Percentiles rank a stretch among this genome's conserved stretches.
Conservation (phyloP, 345 rosid species). For the Tarenaya hassleriana region DNA sequence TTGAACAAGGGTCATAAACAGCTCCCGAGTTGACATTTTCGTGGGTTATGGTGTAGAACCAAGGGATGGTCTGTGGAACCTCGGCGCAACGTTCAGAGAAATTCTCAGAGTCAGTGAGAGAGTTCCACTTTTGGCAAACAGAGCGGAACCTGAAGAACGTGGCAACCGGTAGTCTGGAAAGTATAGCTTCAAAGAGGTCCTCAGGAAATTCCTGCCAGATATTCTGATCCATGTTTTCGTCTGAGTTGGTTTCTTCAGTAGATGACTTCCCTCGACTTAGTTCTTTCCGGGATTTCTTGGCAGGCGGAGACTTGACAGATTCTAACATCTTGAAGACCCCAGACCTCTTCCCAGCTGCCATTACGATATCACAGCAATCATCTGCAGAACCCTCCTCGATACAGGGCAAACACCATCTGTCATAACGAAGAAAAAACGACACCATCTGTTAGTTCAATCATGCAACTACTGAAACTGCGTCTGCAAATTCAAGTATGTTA, state of each 20-base stretch:
- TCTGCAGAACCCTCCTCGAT: conserved; percentile 53
- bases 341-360: conserved; percentile 73
- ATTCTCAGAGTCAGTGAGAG: conserved; percentile 60
- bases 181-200: conserved; percentile 86
- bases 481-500: too few relatives aligned
- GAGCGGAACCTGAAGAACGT: conserved; percentile 83
- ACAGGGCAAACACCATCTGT: conserved; percentile 66
- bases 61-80: conserved; percentile 54
- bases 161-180: conserved; percentile 87
- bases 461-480: too few relatives aligned
- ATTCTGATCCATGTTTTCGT: conserved; percentile 64
- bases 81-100: conserved; percentile 65
- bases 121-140: conserved; percentile 84
- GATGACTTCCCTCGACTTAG: conserved; percentile 47
- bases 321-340: conserved; percentile 59
- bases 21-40: conserved; percentile 84
- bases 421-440: background rate
- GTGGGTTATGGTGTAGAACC: conserved; percentile 90
- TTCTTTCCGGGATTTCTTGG: conserved; percentile 71
- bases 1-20: conserved; percentile 70
- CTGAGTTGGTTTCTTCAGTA: conserved; percentile 24
- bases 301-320: conserved; percentile 60
- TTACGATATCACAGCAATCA: conserved; percentile 58
- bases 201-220: conserved; percentile 94
- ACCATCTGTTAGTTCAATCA: conserved; percentile 5